Conservation (phyloP, 306 rosid genomes). For the Erythrophleum fordii region DNA sequence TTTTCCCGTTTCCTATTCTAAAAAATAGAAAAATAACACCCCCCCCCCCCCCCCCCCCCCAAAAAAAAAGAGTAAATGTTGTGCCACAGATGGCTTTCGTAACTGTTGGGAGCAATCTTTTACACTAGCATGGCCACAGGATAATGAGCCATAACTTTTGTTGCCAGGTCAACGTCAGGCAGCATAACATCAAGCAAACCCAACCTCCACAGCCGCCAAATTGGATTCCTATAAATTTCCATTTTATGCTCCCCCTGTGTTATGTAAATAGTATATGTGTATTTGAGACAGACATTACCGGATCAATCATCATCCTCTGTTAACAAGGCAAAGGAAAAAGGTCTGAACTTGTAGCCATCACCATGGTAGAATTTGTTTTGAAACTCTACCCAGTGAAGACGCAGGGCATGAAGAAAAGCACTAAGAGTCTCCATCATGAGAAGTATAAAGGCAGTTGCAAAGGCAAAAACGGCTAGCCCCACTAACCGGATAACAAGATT, state of each 20-base stretch:
- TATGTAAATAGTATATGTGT: conserved; percentile 25
- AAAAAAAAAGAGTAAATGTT: conserved; percentile 26
- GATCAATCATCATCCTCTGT: conserved; percentile 83
- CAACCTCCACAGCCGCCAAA: conserved; percentile 38
- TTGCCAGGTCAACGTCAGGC: conserved; percentile 55
- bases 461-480: conserved; percentile 90
- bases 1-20: conserved; percentile 40
- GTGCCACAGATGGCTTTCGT: conserved; percentile 40
- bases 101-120: conserved; percentile 42
- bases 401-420: conserved; percentile 98
- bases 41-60: neutral
- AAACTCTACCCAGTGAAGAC: conserved; percentile 99
- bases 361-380: conserved; percentile 95
- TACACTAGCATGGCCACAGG: conserved; percentile 46
- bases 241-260: conserved; percentile 33
- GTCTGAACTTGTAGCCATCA: conserved; percentile 95
- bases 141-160: conserved; percentile 52
- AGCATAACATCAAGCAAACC: conserved; percentile 37
- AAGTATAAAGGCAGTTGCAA: conserved; percentile 95
- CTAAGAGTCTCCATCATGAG: conserved; percentile 99
- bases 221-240: conserved; percentile 40
- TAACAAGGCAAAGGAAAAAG: conserved; percentile 82
- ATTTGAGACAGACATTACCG: conserved; percentile 24
- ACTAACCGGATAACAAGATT: conserved; percentile 76
- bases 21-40: neutral